Percentiles rank a stretch among this genome's conserved stretches.
These are phyloP conservation scores for Vanilla planifolia DNA, from an alignment of 106 monocot species.

Conservation along the genomic window DNA sequence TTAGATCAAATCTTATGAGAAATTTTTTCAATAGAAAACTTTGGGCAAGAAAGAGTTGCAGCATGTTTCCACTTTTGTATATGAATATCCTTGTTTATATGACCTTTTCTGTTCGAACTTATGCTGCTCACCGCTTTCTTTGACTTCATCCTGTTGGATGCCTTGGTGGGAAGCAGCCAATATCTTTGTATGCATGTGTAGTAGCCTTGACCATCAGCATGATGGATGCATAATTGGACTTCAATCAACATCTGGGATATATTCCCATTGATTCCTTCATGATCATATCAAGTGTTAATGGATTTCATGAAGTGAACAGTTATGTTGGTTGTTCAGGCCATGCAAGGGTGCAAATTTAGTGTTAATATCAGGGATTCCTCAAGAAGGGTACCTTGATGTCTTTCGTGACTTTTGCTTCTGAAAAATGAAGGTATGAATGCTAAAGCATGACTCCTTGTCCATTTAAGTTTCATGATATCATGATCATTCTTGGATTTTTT, in stretches of 20 bases:
- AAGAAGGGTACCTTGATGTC: slow-evolving; percentile 6
- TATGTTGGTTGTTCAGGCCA: not conserved
- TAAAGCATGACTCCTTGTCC: not conserved
- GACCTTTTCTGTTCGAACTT: no score
- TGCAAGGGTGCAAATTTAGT: not conserved
- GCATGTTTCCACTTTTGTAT: not conserved
- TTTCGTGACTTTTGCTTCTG: slow-evolving; percentile 9
- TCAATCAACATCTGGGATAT: not conserved
- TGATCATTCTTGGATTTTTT: no score
- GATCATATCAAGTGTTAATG: not conserved
- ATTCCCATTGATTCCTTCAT: slow-evolving; percentile 4
- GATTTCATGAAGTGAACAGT: not conserved
- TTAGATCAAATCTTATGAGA: no score
- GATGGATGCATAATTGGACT: not conserved
- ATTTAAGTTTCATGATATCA: not conserved
- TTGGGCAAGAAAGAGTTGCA: not conserved
- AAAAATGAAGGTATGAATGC: slow-evolving; percentile 2
- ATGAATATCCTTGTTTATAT: not conserved
- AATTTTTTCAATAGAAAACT: not conserved
- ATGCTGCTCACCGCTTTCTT: not conserved
- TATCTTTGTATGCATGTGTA: not conserved
- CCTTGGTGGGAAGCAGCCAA: not conserved
- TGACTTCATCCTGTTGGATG: not conserved
- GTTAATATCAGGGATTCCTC: not conserved
- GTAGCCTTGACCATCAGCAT: not conserved